Evolutionary conservation across 768 basidiomycete genomes (phyloP).

Genomic region (Suillus paluster): DNA sequence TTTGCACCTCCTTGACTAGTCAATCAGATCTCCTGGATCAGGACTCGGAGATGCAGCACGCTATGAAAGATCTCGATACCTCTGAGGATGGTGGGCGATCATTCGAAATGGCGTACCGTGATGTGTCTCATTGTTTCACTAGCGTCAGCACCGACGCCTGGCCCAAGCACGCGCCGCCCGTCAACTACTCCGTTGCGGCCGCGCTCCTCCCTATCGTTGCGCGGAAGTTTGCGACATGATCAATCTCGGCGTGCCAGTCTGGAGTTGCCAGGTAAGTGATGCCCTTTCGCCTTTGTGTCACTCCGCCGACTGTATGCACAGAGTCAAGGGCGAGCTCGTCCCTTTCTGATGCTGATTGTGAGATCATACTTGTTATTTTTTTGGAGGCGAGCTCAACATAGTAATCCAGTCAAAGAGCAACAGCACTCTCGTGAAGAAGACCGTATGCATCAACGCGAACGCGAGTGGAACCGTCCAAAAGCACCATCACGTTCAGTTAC

Average conservation of each 20-base stretch:
- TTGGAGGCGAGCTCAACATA: slow-evolving; percentile 9
- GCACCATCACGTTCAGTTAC: slow-evolving; percentile 27
- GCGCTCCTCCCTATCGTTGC: slow-evolving; percentile 21
- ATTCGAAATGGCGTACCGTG: neutral
- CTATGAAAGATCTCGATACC: slow-evolving; percentile 58
- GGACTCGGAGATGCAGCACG: slow-evolving; percentile 75
- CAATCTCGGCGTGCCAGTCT: slow-evolving; percentile 16
- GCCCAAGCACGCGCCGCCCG: slow-evolving; percentile 11
- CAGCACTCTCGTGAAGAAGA: slow-evolving; percentile 34
- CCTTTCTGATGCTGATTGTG: slow-evolving; percentile 25
- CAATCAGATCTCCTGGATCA: slow-evolving; percentile 66
- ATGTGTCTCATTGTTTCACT: neutral
- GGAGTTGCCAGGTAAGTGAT: slow-evolving; percentile 23
- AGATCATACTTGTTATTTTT: slow-evolving; percentile 24
- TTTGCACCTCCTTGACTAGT: slow-evolving; percentile 8
- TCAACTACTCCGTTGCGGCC: slow-evolving; percentile 12
- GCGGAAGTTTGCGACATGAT: slow-evolving; percentile 8
- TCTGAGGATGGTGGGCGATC: slow-evolving; percentile 46
- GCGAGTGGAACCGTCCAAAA: slow-evolving; percentile 49
- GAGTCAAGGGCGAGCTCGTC: slow-evolving; percentile 35
- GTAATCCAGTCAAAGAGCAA: slow-evolving; percentile 31
- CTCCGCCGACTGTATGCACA: slow-evolving; percentile 16
- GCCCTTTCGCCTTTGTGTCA: slow-evolving; percentile 3
- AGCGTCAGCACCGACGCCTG: slow-evolving; percentile 19
- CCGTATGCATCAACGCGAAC: slow-evolving; percentile 48